Evolutionary conservation across 371 early-diverging fungal genomes (phyloP), one percentile per base, ranked within the genome.

Genomic region (Dinochytrium kinnereticum): DNA sequence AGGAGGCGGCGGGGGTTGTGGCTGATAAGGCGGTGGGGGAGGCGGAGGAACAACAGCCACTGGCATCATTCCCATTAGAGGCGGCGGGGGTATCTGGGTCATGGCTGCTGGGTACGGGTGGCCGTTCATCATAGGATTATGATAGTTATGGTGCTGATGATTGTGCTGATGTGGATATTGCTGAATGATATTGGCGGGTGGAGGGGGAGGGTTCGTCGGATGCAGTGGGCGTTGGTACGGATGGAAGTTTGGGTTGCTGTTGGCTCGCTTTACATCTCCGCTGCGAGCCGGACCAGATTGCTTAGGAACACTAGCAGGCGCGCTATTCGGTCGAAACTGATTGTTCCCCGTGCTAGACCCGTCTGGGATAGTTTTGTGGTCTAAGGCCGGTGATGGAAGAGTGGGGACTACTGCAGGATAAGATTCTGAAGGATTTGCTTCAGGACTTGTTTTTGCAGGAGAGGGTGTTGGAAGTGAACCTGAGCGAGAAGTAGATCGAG

Each of bases 381-480:
- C 61, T 7, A 61, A 26, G 13, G 61, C 61, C 15, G 61, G 61
- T 13, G 61, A 61, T 15, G 61, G 61, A 31, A 61, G 37, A 36
- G 61, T 36, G 15, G 61, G 61, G 3, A 7, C 31, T 2, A 10
- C 36, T 34, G 3, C 10, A 36, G 61, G 31, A 7, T 61, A 24
- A 17, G 34, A 13, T 5, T 53, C 13, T 33, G 7, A 30, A 34
- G 36, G 34, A 37, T 24, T 55, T 19, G 21, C 5, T 10, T 61
- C 61, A 13, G 61, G 61, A 37, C 61, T 61, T 13, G 61, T 61
- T 34, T 61, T 61, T 7, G 61, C 61, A 15, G 61, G 61, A 17
- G 61, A 61, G 15, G 61, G 61, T 7, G 61, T 61, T 10, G 61
- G 61, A 33, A 61, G 61, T 3, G 61, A 10, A 34, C 36, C 61